These are phyloP conservation scores for Hypoxylon sp. DNA, from an alignment of 2,329 filamentous ascomycete genomes.

Conservation along the genomic window DNA sequence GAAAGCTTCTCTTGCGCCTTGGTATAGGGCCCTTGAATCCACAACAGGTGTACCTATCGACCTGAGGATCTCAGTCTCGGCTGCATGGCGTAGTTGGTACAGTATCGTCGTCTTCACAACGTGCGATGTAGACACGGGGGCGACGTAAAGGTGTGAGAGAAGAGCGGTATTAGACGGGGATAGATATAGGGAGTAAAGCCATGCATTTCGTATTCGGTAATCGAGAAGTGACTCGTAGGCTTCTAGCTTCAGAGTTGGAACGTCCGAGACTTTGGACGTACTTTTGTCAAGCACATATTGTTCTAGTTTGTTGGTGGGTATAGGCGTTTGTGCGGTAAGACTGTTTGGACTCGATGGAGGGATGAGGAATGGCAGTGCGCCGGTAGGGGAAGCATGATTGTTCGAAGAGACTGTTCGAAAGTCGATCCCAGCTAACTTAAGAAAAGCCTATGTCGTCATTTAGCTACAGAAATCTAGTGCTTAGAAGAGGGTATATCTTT, in stretches of 20 bases:
- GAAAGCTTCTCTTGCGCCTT: conserved; percentile 56
- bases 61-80: conserved; percentile 76
- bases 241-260: conserved; percentile 67
- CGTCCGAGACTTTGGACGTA: conserved; percentile 53
- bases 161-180: conserved; percentile 72
- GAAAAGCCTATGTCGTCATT: conserved; percentile 69
- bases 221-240: conserved; percentile 83
- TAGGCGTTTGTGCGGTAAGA: conserved; percentile 49
- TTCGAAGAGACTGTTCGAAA: conserved; percentile 76
- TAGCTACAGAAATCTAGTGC: background rate
- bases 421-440: conserved; percentile 77
- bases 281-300: conserved; percentile 70
- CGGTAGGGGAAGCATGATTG: conserved; percentile 92
- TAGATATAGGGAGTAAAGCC: conserved; percentile 88
- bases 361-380: conserved; percentile 87
- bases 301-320: conserved; percentile 72
- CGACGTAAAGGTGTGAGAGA: conserved; percentile 75
- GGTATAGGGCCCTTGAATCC: conserved; percentile 53
- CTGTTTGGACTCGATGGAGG: conserved; percentile 55
- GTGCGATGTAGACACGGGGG: conserved; percentile 64
- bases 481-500: background rate
- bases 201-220: conserved; percentile 81
- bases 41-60: conserved; percentile 52
- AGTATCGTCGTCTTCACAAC: conserved; percentile 71
- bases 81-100: conserved; percentile 75